These are phyloP conservation scores for Coemansia sp. DNA, from an alignment of 192 early-diverging fungal species.

Conservation along the genomic window DNA sequence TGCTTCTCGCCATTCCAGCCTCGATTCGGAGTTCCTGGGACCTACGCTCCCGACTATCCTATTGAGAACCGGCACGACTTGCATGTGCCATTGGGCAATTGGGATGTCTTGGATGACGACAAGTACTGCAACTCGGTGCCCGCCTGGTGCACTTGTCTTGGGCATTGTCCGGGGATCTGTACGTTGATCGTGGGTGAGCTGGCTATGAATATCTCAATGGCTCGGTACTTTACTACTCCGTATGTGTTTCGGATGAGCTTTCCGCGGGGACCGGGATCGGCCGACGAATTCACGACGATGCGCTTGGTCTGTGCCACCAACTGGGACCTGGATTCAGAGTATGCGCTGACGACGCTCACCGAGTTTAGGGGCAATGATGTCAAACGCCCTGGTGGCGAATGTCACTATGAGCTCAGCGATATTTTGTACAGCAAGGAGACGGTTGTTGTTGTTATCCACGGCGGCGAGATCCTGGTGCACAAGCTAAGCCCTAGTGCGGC, in stretches of 20 bases:
- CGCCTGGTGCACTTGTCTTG: slow-evolving; percentile 23
- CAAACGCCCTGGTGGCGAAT: not conserved
- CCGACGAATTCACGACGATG: not conserved
- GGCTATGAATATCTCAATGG: slow-evolving; percentile 9
- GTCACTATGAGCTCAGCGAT: not conserved
- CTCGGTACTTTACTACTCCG: slow-evolving; percentile 1
- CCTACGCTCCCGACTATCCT: not conserved
- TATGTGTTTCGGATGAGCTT: slow-evolving; percentile 16
- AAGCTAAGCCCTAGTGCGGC: not conserved
- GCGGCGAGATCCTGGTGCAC: slow-evolving; percentile 4
- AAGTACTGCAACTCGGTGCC: slow-evolving; percentile 20
- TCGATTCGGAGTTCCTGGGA: not conserved
- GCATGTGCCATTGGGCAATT: not conserved
- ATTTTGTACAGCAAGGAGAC: slow-evolving; percentile 10
- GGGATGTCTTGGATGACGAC: not conserved
- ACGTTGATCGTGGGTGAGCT: slow-evolving; percentile 33
- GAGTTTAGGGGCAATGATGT: not conserved
- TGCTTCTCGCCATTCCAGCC: slow-evolving; percentile 22
- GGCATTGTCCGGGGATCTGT: slow-evolving; percentile 33
- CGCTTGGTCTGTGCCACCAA: not conserved
- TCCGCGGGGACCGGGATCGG: not conserved
- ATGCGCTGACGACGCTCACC: not conserved
- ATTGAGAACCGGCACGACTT: not conserved
- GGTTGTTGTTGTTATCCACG: slow-evolving; percentile 1
- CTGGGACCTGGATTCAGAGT: not conserved